Evolutionary conservation across 352 stramenopile species (phyloP).

Genomic region (Nothophytophthora sp.): DNA sequence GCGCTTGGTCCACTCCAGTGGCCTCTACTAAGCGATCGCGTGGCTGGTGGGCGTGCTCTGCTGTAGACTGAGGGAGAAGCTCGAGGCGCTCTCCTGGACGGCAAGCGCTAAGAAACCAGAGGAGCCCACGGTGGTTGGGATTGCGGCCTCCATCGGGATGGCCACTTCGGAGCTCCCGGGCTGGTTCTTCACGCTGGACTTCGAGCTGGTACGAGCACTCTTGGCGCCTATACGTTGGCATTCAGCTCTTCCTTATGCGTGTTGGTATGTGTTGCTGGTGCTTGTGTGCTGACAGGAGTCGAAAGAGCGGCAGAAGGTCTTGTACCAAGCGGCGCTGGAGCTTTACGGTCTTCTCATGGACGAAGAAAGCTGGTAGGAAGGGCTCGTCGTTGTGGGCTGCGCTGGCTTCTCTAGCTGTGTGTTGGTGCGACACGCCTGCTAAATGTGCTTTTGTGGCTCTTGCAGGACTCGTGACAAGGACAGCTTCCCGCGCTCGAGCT

Average conservation of each 20-base stretch:
- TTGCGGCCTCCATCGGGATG: slow-evolving; percentile 62
- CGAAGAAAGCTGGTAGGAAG: slow-evolving; percentile 63
- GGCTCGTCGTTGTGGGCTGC: not conserved
- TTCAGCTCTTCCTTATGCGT: not conserved
- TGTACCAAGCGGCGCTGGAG: slow-evolving; percentile 49
- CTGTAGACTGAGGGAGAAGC: slow-evolving; percentile 35
- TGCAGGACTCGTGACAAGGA: slow-evolving; percentile 75
- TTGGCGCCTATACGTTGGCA: no score
- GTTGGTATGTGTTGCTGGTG: not conserved
- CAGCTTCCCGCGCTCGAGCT: slow-evolving; percentile 77
- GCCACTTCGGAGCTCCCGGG: slow-evolving; percentile 38
- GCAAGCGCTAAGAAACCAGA: slow-evolving; percentile 32
- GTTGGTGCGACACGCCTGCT: not conserved
- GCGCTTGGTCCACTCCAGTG: no score
- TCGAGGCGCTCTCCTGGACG: slow-evolving; percentile 45
- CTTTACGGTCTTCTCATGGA: slow-evolving; percentile 72
- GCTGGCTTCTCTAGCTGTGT: not conserved
- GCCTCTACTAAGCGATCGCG: not conserved
- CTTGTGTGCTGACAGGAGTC: slow-evolving; percentile 27
- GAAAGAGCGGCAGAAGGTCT: slow-evolving; percentile 42
- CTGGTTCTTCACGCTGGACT: slow-evolving; percentile 71
- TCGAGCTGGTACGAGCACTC: slow-evolving; percentile 55
- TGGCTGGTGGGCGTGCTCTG: not conserved
- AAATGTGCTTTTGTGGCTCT: no score
- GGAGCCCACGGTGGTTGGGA: slow-evolving; percentile 38